phyloP scores from a whole-genome alignment of 352 stramenopile species.

The Blastocystis sp. region DNA sequence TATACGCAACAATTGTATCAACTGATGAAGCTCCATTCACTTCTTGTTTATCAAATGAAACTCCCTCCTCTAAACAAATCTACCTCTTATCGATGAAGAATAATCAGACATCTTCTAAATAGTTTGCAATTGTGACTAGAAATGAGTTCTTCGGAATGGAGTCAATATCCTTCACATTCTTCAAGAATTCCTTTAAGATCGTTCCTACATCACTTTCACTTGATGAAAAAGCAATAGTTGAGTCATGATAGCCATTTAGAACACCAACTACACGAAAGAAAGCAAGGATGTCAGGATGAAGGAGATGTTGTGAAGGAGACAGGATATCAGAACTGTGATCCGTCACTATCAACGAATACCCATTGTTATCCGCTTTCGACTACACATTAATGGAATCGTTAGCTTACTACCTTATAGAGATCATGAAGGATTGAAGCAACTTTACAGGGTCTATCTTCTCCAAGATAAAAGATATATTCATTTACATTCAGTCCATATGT shows the following conservation, averaged over 20 bases:
- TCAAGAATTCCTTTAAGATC: constrained; percentile 33
- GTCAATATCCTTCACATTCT: not conserved
- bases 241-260: not conserved
- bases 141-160: not conserved
- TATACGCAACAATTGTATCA: not conserved
- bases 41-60: not conserved
- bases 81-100: not conserved
- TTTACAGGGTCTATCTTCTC: not conserved
- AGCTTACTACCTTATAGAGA: not conserved
- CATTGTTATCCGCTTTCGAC: constrained; percentile 36
- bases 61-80: constrained; percentile 22
- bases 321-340: constrained; percentile 36
- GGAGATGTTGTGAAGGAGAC: not conserved
- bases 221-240: not conserved
- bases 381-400: not conserved
- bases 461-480: constrained; percentile 57
- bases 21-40: not conserved
- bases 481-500: constrained; percentile 15
- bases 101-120: not conserved
- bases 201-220: constrained; percentile 37
- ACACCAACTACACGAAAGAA: constrained; percentile 4
- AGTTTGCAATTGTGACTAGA: not conserved
- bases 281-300: not conserved
- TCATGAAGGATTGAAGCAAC: not conserved
- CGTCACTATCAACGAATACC: constrained; percentile 29